These are phyloP conservation scores for Fraxinus paxiana DNA, from an alignment of 305 asterid genomes.

Conservation along the genomic window DNA sequence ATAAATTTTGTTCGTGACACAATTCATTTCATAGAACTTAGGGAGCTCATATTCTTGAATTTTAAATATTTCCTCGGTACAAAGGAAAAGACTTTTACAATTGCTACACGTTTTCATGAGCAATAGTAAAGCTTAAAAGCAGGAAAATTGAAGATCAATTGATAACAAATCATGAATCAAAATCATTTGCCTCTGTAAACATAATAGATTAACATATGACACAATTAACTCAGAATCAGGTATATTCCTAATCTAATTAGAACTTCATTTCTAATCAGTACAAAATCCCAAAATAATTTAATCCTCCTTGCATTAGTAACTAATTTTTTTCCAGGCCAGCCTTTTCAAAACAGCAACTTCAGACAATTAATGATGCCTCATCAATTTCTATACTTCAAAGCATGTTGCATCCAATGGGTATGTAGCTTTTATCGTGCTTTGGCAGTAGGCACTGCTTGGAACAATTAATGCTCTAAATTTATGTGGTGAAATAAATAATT, in stretches of 20 bases:
- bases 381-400: background rate
- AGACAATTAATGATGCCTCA: background rate
- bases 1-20: background rate
- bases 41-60: background rate
- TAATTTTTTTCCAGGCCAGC: background rate
- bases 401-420: background rate
- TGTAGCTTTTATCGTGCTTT: conserved; percentile 2
- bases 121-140: background rate
- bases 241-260: background rate
- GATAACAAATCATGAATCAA: background rate
- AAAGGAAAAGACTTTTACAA: background rate
- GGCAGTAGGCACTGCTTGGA: background rate
- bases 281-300: background rate
- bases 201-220: background rate
- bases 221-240: background rate
- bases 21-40: background rate
- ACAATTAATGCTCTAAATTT: background rate
- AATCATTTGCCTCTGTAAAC: background rate
- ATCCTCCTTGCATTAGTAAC: background rate
- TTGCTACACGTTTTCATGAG: background rate
- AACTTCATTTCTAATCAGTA: background rate
- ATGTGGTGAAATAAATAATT: background rate
- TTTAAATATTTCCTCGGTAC: background rate
- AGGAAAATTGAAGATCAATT: background rate
- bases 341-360: background rate